Evolutionary conservation across 345 rosid species (phyloP).

Genomic region (Salix caprea): DNA sequence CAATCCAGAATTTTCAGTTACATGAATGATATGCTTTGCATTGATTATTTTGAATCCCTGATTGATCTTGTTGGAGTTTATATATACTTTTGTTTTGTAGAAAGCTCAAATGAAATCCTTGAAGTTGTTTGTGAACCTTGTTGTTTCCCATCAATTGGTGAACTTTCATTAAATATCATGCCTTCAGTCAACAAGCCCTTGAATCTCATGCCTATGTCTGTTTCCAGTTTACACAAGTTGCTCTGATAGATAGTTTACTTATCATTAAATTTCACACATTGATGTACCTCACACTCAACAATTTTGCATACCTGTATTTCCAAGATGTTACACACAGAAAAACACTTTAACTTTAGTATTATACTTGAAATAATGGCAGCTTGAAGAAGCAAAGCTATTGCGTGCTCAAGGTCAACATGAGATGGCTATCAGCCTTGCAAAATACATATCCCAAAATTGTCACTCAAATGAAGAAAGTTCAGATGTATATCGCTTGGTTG

Average conservation of each 20-base stretch:
- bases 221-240: neutral
- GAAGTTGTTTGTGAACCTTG: neutral
- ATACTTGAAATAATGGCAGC: constrained; percentile 40
- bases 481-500: constrained; percentile 75
- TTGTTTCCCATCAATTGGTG: neutral
- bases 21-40: neutral
- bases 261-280: neutral
- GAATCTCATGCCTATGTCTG: neutral
- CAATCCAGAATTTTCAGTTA: neutral
- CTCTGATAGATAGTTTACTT: too few species aligned
- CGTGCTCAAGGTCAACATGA: constrained; percentile 92
- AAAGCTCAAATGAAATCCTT: neutral
- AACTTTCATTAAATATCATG: neutral
- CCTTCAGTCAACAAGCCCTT: neutral
- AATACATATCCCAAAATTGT: constrained; percentile 63
- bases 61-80: neutral
- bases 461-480: constrained; percentile 59
- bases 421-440: constrained; percentile 88
- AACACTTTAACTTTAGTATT: neutral
- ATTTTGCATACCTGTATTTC: neutral
- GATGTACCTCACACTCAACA: neutral
- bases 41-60: neutral
- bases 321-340: neutral
- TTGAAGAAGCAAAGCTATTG: constrained; percentile 92
- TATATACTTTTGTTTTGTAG: neutral